Evolutionary conservation across 371 early-diverging fungal species (phyloP), one percentile per base, ranked within the genome.

Genomic region (Apophysomyces variabilis): DNA sequence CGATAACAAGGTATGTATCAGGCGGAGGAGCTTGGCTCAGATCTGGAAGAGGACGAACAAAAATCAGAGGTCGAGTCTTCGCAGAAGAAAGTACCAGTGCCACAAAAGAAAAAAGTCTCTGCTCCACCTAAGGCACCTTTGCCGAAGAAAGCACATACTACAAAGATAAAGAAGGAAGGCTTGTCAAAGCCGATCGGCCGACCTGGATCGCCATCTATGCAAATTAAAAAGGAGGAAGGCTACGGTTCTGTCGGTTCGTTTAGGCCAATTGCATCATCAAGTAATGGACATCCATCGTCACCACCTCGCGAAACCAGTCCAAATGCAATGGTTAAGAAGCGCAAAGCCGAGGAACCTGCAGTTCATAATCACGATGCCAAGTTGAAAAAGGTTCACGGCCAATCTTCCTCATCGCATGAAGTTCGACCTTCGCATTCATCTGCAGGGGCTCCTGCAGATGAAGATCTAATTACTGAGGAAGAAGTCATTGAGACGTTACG

Each of bases 401-500:
- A 16, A 8, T 16, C 58, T 4, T 12, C 62, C 18, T 47, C 63
- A 7, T 32, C 61, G 13, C 47, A 41, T 32, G 56, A 57, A 16
- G 67, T 57, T 13, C 13, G 45, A 32, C 35, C 68, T 12, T n/a
- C 57, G 4, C 38, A 43, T 5, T 32, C 37, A 21, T 32, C 57
- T 7, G 46, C 63, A 8, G 16, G 36, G 5, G 69, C 68, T 18
- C 6, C 61, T 47, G 44, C 60, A 16, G 73, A 67, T 39, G 80
- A 75, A 2, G 79, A 78, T 18, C 62, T 90, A 39, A 89, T 92
- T 54, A 90, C 90, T 13, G 89, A 90, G 62, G 79, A 83, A 36
- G 92, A 92, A 71, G 88, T 92, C 0, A 77, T 89, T 26, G 77
- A 83, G 13, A 72, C 75, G 1, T 62, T 89, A 8, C 85, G 89